Percentiles rank a stretch among this genome's conserved stretches.
Evolutionary conservation across 345 rosid genomes (phyloP).

Genomic region (Lenwebbia sp.): DNA sequence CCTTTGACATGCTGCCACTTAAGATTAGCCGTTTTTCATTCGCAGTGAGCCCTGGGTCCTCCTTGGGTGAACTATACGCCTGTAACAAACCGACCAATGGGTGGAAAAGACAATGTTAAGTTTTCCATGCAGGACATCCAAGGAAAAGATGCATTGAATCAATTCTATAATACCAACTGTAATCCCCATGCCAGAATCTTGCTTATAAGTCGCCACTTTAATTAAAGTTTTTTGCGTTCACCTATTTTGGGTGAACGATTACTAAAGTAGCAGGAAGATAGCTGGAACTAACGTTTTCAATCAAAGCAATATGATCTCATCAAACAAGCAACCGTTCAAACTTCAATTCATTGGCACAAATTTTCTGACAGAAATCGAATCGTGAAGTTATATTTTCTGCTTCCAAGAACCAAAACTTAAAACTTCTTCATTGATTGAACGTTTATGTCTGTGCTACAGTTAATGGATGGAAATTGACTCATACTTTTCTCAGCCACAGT

Average conservation of each 20-base stretch:
- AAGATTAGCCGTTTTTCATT: conserved; percentile 60
- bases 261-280: neutral
- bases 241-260: neutral
- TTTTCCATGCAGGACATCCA: neutral
- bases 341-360: neutral
- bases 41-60: conserved; percentile 61
- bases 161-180: neutral
- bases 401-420: neutral
- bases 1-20: conserved; percentile 51
- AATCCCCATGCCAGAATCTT: neutral
- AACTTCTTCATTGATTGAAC: neutral
- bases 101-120: neutral
- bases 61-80: conserved; percentile 87
- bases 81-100: conserved; percentile 20
- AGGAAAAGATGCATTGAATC: neutral
- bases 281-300: neutral
- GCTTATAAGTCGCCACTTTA: neutral
- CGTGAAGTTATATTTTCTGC: neutral
- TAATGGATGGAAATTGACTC: conserved; percentile 5
- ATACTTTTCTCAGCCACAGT: conserved; percentile 62
- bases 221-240: neutral
- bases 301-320: neutral
- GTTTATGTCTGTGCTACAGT: neutral
- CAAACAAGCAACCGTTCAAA: neutral
- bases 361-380: neutral